Base-by-base conservation (phyloP, 306 rosid species). In the Castanospermum australe region DNA sequence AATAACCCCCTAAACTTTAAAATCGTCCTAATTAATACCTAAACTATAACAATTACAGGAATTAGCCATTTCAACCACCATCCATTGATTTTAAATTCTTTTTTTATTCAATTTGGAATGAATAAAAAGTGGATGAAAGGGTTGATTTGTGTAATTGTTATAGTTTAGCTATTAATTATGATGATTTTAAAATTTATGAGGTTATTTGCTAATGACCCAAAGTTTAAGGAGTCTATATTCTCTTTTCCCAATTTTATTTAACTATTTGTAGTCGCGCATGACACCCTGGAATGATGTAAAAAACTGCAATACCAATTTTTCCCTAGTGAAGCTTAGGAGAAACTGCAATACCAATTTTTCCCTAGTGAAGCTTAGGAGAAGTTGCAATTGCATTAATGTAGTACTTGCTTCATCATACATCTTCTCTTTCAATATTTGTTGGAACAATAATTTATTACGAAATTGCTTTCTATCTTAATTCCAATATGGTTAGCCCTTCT, bases 301-400 rank as follows among this genome's bases (percentile, higher is more conserved):
- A 62, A 63, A 15, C 28, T 62, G 50, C 5, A 18, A 51, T 22
- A 56, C 52, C 78, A 39, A 60, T 20, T 8, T 62, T 71, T 62
- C 13, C 59, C 9, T 13, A 24, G 57, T 44, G 35, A 28, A 59
- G 55, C 14, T 32, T 55, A 33, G 17, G 59, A 63, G 62, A 76
- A 54, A 15, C 28, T 62, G 50, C 5, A 18, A 51, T 22, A 56
- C 52, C 78, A 39, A 60, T 20, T 8, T 62, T 71, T 62, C 13
- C 59, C 9, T 13, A 24, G 57, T 44, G 35, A 28, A 59, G 55
- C 14, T 32, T 55, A 33, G 17, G 59, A 63, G 62, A 54, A 35
- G 32, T 56, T 60, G 61, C 67, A 41, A 12, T 73, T 73, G 13
- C 71, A 30, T 65, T 45, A 52, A 14, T 83, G 61, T 17, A 47